These are phyloP conservation scores for Erodium moschatum DNA, from an alignment of 441 rosid species.

Conservation along the genomic window DNA sequence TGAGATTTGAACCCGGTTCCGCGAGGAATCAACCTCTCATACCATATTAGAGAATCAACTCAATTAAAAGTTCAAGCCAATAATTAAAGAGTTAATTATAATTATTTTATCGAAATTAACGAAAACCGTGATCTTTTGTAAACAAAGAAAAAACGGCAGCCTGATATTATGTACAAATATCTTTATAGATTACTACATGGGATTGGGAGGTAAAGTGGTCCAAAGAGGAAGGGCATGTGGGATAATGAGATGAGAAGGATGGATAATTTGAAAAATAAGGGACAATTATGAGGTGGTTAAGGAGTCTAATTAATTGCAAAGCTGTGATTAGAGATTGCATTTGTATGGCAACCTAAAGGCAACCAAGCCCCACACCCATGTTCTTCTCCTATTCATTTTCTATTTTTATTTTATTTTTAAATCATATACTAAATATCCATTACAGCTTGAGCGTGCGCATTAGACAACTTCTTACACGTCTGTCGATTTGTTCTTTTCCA, in stretches of 20 bases:
- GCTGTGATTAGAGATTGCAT: not conserved
- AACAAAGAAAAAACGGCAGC: no score
- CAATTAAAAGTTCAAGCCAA: no score
- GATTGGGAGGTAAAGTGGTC: not conserved
- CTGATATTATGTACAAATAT: no score
- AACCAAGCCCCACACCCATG: not conserved
- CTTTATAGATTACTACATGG: not conserved
- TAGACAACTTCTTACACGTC: no score
- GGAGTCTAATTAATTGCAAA: constrained; percentile 5
- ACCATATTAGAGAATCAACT: no score
- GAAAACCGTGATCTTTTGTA: no score
- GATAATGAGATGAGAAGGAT: not conserved
- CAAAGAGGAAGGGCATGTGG: not conserved
- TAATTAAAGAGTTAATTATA: no score
- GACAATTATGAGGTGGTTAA: not conserved
- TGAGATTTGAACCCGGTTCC: no score
- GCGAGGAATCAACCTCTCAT: no score
- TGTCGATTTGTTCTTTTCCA: no score
- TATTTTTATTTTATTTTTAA: not conserved
- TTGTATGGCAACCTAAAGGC: not conserved
- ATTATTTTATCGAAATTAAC: no score
- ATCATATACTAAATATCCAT: not conserved
- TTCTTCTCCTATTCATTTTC: constrained; percentile 11
- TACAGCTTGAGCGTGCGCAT: no score
- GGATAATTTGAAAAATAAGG: constrained; percentile 1